phyloP scores from a whole-genome alignment of 345 rosid species.

The Cardamine occulta region DNA sequence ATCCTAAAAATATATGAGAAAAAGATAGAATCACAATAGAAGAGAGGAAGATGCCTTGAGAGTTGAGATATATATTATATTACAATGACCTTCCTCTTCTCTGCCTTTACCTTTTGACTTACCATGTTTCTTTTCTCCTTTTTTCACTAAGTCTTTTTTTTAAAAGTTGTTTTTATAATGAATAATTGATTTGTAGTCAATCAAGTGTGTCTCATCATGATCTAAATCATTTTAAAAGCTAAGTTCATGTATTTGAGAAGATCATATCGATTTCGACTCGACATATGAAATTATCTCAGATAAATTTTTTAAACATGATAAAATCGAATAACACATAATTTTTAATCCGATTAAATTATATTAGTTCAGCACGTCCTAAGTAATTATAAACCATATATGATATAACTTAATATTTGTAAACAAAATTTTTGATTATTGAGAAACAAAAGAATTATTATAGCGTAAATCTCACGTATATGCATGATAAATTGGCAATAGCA shows the following conservation, averaged over 20 bases:
- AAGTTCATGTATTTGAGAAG: not conserved
- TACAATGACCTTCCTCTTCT: constrained; percentile 38
- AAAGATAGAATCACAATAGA: constrained; percentile 25
- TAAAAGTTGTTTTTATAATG: constrained; percentile 11
- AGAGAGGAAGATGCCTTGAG: constrained; percentile 45
- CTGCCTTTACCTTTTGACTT: constrained; percentile 26
- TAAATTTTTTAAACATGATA: not conserved
- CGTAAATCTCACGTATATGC: constrained; percentile 16
- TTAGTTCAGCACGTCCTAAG: not conserved
- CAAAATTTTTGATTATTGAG: not conserved
- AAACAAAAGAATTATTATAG: not conserved
- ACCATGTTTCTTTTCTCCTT: constrained; percentile 11
- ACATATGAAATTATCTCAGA: not conserved
- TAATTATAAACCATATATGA: not conserved
- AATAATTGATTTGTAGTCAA: constrained; percentile 34
- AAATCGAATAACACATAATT: not conserved
- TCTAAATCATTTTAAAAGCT: not conserved
- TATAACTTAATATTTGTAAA: not conserved
- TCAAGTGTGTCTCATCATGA: constrained; percentile 23
- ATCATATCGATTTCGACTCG: not conserved
- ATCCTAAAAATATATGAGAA: constrained; percentile 22
- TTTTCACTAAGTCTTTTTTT: not conserved
- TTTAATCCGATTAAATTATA: not conserved
- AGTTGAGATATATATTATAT: constrained; percentile 34
- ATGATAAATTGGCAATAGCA: constrained; percentile 26